Evolutionary conservation across 495 filamentous ascomycete genomes (phyloP).

Genomic region (Aspergillus saccharolyticus): DNA sequence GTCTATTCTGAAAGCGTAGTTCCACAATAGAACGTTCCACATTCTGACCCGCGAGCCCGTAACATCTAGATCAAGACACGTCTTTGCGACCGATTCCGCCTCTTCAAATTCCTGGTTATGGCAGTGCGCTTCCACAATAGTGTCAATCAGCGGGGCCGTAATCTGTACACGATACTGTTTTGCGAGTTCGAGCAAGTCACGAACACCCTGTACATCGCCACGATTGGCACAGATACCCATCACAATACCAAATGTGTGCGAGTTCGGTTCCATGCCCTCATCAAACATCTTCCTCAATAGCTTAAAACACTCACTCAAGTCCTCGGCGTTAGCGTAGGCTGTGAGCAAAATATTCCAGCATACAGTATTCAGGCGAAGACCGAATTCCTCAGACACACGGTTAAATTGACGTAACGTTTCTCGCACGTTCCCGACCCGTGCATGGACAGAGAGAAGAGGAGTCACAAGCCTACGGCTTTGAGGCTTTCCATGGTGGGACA

Average conservation of each 20-base stretch:
- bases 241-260: slow-evolving; percentile 61
- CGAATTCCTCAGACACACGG: slow-evolving; percentile 48
- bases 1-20: slow-evolving; percentile 62
- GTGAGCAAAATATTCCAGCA: slow-evolving; percentile 77
- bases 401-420: slow-evolving; percentile 56
- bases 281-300: slow-evolving; percentile 54
- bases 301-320: slow-evolving; percentile 57
- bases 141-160: slow-evolving; percentile 52
- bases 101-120: slow-evolving; percentile 51
- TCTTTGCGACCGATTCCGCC: slow-evolving; percentile 58
- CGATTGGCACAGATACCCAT: slow-evolving; percentile 65
- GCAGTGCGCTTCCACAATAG: slow-evolving; percentile 64
- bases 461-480: slow-evolving; percentile 30
- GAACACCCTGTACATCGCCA: slow-evolving; percentile 67
- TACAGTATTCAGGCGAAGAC: slow-evolving; percentile 45
- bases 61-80: slow-evolving; percentile 33
- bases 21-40: slow-evolving; percentile 74
- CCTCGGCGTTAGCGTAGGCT: slow-evolving; percentile 58
- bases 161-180: slow-evolving; percentile 36
- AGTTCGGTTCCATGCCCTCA: slow-evolving; percentile 42
- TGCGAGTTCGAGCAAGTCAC: slow-evolving; percentile 57
- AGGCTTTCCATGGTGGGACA: slow-evolving; percentile 34
- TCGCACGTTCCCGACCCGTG: slow-evolving; percentile 54
- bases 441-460: slow-evolving; percentile 60
- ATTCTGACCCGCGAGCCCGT: slow-evolving; percentile 51